phyloP scores from a whole-genome alignment of 2,329 filamentous ascomycete species.

The Fusarium pilosicola region DNA sequence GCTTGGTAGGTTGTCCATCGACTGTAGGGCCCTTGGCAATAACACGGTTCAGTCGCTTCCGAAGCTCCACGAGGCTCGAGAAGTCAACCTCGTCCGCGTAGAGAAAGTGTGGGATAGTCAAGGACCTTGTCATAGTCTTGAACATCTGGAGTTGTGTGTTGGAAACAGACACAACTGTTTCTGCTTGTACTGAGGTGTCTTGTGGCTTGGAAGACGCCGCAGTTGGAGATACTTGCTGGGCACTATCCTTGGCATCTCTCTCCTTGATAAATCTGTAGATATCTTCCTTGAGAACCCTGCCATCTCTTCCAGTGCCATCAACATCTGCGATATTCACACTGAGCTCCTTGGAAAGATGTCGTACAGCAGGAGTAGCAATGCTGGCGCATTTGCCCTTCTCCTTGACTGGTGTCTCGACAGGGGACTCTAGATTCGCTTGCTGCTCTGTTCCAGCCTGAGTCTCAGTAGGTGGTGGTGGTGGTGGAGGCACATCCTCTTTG shows the following conservation, averaged over 20 bases:
- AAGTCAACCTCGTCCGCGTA: slow-evolving; percentile 93
- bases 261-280: slow-evolving; percentile 76
- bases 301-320: slow-evolving; percentile 87
- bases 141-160: slow-evolving; percentile 93
- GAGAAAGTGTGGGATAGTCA: slow-evolving; percentile 93
- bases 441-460: slow-evolving; percentile 19
- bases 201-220: slow-evolving; percentile 30
- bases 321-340: slow-evolving; percentile 82
- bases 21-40: slow-evolving; percentile 58
- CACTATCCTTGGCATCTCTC: slow-evolving; percentile 53
- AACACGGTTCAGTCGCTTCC: slow-evolving; percentile 77
- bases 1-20: slow-evolving; percentile 65
- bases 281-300: slow-evolving; percentile 92
- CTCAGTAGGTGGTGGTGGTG: slow-evolving; percentile 34
- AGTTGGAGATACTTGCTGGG: slow-evolving; percentile 36
- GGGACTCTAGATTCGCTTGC: neutral
- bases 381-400: slow-evolving; percentile 72
- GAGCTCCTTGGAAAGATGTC: slow-evolving; percentile 84
- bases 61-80: slow-evolving; percentile 76
- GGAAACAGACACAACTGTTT: slow-evolving; percentile 76
- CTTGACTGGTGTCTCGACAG: slow-evolving; percentile 38
- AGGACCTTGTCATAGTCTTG: slow-evolving; percentile 93
- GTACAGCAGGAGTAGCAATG: slow-evolving; percentile 90
- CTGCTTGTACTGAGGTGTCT: slow-evolving; percentile 63
- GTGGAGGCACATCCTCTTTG: slow-evolving; percentile 42